A percentile compares a stretch with the other conserved stretches of the same genome.
These are phyloP conservation scores for Penicillium sp. DNA, from an alignment of 2,329 filamentous ascomycete genomes.

Conservation along the genomic window DNA sequence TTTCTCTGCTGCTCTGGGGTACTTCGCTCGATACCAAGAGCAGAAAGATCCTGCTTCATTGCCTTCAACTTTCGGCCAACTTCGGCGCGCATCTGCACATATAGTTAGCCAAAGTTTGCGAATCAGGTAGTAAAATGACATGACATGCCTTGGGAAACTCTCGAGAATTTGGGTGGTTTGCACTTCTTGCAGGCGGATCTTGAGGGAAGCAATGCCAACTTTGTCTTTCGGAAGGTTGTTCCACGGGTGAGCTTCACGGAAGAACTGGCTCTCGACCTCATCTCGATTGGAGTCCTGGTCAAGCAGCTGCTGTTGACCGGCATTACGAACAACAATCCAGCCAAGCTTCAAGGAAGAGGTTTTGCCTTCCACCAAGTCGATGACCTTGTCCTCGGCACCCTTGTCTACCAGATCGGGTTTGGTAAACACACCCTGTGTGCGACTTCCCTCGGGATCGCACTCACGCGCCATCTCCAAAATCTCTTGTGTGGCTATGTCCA, in stretches of 20 bases:
- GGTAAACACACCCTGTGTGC: neutral
- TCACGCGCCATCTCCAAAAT: slow-evolving; percentile 38
- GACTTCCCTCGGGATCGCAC: slow-evolving; percentile 28
- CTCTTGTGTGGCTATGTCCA: slow-evolving; percentile 41
- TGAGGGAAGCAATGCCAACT: neutral
- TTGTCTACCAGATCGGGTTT: neutral
- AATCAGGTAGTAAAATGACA: neutral
- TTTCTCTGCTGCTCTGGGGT: neutral
- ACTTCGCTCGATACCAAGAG: neutral
- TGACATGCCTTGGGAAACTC: neutral
- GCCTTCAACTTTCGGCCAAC: neutral
- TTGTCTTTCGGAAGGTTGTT: neutral
- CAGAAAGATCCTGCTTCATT: neutral
- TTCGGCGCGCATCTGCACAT: neutral
- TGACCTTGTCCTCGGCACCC: neutral
- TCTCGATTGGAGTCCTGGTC: neutral
- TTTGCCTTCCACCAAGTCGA: neutral
- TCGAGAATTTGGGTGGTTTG: neutral
- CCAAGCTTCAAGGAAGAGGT: neutral
- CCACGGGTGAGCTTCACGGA: neutral
- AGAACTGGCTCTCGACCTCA: neutral
- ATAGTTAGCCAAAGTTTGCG: neutral
- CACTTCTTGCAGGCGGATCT: neutral
- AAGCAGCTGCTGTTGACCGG: neutral
- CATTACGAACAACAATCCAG: neutral